phyloP scores from a whole-genome alignment of 257 asterid species.

The Solanum tarijense region DNA sequence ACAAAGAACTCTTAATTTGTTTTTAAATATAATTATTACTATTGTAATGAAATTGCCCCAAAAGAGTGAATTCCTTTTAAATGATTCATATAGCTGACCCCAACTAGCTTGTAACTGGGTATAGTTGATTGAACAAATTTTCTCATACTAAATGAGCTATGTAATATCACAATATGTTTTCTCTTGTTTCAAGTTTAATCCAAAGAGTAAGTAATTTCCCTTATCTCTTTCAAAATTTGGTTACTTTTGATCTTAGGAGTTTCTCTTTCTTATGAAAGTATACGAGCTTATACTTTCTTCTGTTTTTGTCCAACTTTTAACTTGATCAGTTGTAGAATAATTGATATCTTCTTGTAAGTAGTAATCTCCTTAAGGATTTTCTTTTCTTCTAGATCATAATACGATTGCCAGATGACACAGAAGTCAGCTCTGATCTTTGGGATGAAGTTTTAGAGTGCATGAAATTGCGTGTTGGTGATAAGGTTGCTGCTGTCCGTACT shows the following conservation, averaged over 20 bases:
- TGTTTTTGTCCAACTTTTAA: not conserved
- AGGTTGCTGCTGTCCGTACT: constrained; percentile 65
- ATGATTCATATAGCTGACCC: not conserved
- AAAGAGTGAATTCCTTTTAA: not conserved
- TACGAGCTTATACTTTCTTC: not conserved
- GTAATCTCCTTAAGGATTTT: not conserved
- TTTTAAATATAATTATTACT: not conserved
- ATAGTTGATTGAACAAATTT: not conserved
- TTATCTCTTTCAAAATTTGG: not conserved
- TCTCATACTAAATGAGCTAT: not conserved
- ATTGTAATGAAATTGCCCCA: not conserved
- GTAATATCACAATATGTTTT: not conserved
- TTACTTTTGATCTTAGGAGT: not conserved
- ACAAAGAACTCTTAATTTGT: not conserved
- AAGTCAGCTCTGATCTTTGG: constrained; percentile 86
- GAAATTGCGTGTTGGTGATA: constrained; percentile 67
- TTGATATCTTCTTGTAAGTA: not conserved
- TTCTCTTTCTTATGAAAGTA: not conserved
- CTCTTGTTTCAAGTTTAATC: not conserved
- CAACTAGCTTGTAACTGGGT: not conserved
- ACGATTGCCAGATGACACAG: constrained; percentile 91
- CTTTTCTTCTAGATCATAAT: constrained; percentile 52
- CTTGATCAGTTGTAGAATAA: not conserved
- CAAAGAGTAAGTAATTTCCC: not conserved
- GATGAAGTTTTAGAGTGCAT: constrained; percentile 81